Conservation (phyloP, 306 rosid genomes). For the Rosa persica region DNA sequence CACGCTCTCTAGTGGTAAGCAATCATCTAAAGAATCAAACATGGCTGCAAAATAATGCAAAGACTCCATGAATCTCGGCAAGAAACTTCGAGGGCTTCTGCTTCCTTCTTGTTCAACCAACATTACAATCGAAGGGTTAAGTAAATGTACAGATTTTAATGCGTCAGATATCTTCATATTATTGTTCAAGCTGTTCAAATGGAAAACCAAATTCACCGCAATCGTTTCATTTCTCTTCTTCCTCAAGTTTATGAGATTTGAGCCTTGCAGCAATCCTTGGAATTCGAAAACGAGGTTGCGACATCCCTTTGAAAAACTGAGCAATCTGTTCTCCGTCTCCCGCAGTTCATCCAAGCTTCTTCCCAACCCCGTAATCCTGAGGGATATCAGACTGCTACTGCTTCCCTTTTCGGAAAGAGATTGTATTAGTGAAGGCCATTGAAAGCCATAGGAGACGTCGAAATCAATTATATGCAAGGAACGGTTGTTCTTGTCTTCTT, state of each 20-base stretch:
- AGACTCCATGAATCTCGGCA: constrained; percentile 67
- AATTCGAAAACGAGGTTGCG: constrained; percentile 55
- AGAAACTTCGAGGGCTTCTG: constrained; percentile 42
- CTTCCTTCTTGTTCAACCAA: constrained; percentile 71
- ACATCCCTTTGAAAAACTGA: constrained; percentile 64
- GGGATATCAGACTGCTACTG: constrained; percentile 39
- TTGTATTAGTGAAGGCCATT: constrained; percentile 82
- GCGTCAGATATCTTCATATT: constrained; percentile 50
- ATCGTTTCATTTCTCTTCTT: constrained; percentile 64
- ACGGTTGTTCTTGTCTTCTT: constrained; percentile 48
- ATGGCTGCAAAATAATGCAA: constrained; percentile 72
- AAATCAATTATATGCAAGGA: constrained; percentile 68
- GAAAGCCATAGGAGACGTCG: constrained; percentile 73
- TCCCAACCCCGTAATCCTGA: constrained; percentile 61
- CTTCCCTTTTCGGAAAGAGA: constrained; percentile 74
- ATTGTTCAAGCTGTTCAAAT: constrained; percentile 43
- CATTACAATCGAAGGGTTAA: constrained; percentile 51
- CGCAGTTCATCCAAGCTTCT: constrained; percentile 48
- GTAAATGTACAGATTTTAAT: constrained; percentile 56
- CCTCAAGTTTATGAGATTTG: constrained; percentile 46
- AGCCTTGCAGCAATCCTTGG: constrained; percentile 57
- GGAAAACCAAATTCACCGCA: constrained; percentile 65
- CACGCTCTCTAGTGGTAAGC: constrained; percentile 57
- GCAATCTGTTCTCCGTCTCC: constrained; percentile 64
- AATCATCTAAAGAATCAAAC: constrained; percentile 79